Percentiles rank a stretch among this genome's conserved stretches.
Conservation (phyloP, 768 basidiomycete species). For the Lactarius hengduanensis region DNA sequence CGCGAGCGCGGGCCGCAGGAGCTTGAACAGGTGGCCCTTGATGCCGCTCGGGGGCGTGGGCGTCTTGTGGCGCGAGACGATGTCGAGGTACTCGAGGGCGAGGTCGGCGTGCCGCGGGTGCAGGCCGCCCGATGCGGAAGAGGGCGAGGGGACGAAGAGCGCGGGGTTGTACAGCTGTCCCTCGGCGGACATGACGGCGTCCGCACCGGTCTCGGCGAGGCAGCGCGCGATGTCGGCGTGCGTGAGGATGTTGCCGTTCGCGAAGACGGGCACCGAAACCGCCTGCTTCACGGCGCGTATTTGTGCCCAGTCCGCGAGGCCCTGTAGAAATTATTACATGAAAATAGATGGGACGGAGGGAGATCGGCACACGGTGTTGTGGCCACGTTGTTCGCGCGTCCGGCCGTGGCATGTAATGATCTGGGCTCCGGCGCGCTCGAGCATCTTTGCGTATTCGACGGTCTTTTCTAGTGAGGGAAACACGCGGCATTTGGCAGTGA, state of each 20-base stretch:
- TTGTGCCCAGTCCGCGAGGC: conserved; percentile 85
- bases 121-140: conserved; percentile 31
- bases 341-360: conserved; percentile 6
- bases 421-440: conserved; percentile 93
- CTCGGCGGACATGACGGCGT: conserved; percentile 95
- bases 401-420: conserved; percentile 94
- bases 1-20: conserved; percentile 75
- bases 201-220: conserved; percentile 79
- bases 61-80: conserved; percentile 70
- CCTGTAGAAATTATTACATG: conserved; percentile 41
- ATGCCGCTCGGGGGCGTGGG: conserved; percentile 70
- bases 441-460: conserved; percentile 92
- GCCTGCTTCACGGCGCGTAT: conserved; percentile 90
- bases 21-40: conserved; percentile 92
- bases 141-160: conserved; percentile 49
- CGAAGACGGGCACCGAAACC: conserved; percentile 90
- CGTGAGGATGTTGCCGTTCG: conserved; percentile 94
- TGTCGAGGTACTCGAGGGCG: conserved; percentile 83
- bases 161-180: conserved; percentile 93
- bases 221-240: conserved; percentile 80
- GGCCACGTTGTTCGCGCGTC: conserved; percentile 87
- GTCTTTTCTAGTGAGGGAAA: conserved; percentile 86
- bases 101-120: conserved; percentile 63
- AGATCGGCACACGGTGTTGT: conserved; percentile 56
- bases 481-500: conserved; percentile 94